Percentiles rank a stretch among this genome's conserved stretches.
Conservation (phyloP, 108 stramenopile genomes). For the Mayamaea pseudoterrestris region DNA sequence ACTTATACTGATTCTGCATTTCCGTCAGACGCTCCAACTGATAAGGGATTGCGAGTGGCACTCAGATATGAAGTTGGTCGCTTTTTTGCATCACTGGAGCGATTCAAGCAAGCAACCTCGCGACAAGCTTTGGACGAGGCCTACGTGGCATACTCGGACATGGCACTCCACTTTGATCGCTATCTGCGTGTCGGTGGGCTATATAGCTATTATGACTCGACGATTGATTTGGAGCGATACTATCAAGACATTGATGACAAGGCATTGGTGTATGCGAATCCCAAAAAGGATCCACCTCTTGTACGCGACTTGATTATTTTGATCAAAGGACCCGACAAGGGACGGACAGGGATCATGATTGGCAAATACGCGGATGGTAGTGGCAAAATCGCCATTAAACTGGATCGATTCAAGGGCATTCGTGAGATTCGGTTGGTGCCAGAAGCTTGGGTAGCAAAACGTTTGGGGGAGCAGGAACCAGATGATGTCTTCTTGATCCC, state of each 20-base stretch:
- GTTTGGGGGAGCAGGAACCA: slow-evolving; percentile 80
- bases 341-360: slow-evolving; percentile 77
- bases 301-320: slow-evolving; percentile 73
- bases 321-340: slow-evolving; percentile 68
- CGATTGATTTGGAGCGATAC: slow-evolving; percentile 48
- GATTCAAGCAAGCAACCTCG: slow-evolving; percentile 41
- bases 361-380: slow-evolving; percentile 63
- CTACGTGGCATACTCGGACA: slow-evolving; percentile 71
- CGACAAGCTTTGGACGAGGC: slow-evolving; percentile 54
- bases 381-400: slow-evolving; percentile 53
- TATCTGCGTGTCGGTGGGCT: slow-evolving; percentile 70
- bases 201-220: slow-evolving; percentile 72
- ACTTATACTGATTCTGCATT: slow-evolving; percentile 78
- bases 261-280: slow-evolving; percentile 63
- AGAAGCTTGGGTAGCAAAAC: slow-evolving; percentile 57
- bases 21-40: slow-evolving; percentile 62
- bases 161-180: slow-evolving; percentile 75
- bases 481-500: slow-evolving; percentile 80
- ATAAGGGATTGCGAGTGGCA: slow-evolving; percentile 68
- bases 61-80: slow-evolving; percentile 77
- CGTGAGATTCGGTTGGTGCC: slow-evolving; percentile 71
- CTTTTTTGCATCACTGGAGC: slow-evolving; percentile 68
- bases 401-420: slow-evolving; percentile 67
- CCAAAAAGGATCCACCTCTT: slow-evolving; percentile 62
- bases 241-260: slow-evolving; percentile 42